Percentiles rank a stretch among this genome's conserved stretches.
Evolutionary conservation across 1,284 basidiomycete genomes (phyloP).

Genomic region (Sphagnurus paluster): DNA sequence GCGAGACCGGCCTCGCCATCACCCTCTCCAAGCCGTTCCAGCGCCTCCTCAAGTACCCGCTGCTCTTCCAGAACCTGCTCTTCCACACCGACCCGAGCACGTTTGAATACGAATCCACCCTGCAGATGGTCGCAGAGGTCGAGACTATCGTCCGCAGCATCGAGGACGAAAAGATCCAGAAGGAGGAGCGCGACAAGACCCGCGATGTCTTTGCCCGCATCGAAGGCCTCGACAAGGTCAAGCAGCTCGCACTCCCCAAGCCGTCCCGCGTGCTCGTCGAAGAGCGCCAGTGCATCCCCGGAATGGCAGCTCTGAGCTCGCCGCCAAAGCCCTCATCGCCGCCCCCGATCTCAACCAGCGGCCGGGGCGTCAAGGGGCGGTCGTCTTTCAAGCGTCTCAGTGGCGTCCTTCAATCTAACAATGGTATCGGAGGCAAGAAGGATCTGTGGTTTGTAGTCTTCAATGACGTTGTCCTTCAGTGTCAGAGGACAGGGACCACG

Average conservation of each 20-base stretch:
- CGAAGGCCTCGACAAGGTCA: constrained; percentile 90
- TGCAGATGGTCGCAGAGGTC: constrained; percentile 96
- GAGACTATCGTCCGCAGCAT: constrained; percentile 94
- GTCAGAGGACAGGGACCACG: constrained; percentile 89
- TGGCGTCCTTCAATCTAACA: constrained; percentile 64
- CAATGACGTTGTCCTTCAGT: constrained; percentile 92
- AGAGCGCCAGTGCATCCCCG: constrained; percentile 60
- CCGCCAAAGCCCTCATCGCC: constrained; percentile 47
- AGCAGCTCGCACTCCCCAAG: constrained; percentile 85
- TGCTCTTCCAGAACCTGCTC: constrained; percentile 96
- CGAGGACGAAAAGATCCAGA: constrained; percentile 96
- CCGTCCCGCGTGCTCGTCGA: constrained; percentile 85
- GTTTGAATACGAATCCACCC: constrained; percentile 94
- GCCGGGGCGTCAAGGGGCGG: constrained; percentile 72
- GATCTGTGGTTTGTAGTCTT: constrained; percentile 95
- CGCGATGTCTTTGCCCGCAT: constrained; percentile 94
- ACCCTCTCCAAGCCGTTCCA: constrained; percentile 97
- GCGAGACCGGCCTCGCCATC: constrained; percentile 92
- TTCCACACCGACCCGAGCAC: constrained; percentile 97
- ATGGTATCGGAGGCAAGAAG: constrained; percentile 70
- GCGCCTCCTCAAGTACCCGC: constrained; percentile 92
- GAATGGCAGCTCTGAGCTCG: constrained; percentile 29
- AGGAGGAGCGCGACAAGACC: constrained; percentile 93
- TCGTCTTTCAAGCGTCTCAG: constrained; percentile 84
- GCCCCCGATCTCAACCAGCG: constrained; percentile 51